Conservation (phyloP, 176 grass and related monocot species). For the Metroxylon sagu region DNA sequence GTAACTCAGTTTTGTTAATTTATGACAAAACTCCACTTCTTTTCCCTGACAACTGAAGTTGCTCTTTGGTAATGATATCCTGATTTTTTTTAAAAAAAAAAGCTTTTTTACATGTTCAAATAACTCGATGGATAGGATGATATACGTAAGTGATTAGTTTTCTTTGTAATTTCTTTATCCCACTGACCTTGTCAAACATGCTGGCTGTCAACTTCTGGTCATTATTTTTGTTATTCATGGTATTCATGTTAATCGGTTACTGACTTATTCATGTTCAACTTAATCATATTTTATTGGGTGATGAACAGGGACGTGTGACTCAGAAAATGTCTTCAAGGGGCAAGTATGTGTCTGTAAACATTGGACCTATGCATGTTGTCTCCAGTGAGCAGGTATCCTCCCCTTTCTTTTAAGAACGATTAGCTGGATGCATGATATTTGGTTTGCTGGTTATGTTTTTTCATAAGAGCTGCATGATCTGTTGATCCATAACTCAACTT, state of each 20-base stretch:
- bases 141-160: too few relatives aligned
- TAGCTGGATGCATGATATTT: background rate
- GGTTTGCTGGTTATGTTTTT: background rate
- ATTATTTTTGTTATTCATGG: background rate
- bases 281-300: constrained; percentile 4
- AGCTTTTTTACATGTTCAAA: too few relatives aligned
- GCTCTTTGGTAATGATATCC: too few relatives aligned
- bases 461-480: background rate
- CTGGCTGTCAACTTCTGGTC: too few relatives aligned
- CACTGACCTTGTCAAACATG: too few relatives aligned
- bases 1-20: too few relatives aligned
- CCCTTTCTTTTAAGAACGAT: background rate
- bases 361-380: constrained; percentile 78
- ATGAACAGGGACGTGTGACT: constrained; percentile 61
- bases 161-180: too few relatives aligned
- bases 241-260: background rate
- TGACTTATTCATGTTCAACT: background rate
- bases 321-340: constrained; percentile 76
- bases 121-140: too few relatives aligned
- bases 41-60: too few relatives aligned
- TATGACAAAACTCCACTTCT: too few relatives aligned
- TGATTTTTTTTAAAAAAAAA: too few relatives aligned
- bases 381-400: constrained; percentile 81
- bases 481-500: too few relatives aligned
- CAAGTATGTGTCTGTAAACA: constrained; percentile 90